Evolutionary conservation across 768 basidiomycete species (phyloP).

Genomic region (Suillus lakei): DNA sequence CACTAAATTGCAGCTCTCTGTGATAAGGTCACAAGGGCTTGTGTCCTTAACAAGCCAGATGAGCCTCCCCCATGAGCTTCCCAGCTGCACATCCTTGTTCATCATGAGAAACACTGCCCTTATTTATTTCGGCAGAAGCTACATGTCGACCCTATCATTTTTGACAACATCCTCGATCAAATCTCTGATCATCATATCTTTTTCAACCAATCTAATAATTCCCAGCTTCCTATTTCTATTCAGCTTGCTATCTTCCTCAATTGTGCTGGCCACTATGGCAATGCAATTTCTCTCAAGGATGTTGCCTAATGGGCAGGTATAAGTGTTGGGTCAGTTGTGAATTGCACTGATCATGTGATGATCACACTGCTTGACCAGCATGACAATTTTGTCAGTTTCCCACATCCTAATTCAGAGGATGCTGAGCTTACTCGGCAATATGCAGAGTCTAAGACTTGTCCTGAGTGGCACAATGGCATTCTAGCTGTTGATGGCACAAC

Average conservation of each 20-base stretch:
- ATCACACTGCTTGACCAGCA: slow-evolving; percentile 20
- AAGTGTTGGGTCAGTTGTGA: too few relatives aligned
- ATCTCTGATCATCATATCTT: too few relatives aligned
- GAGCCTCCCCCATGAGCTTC: too few relatives aligned
- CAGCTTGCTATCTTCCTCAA: too few relatives aligned
- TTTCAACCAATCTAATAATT: too few relatives aligned
- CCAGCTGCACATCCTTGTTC: not conserved
- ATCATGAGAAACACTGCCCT: not conserved
- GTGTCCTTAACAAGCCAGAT: not conserved
- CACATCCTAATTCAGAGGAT: slow-evolving; percentile 10
- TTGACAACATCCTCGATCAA: too few relatives aligned
- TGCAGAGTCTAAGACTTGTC: slow-evolving; percentile 39
- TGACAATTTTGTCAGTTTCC: slow-evolving; percentile 10
- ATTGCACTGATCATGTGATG: slow-evolving; percentile 23
- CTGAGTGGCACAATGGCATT: slow-evolving; percentile 42
- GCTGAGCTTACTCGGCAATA: slow-evolving; percentile 37
- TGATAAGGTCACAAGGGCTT: slow-evolving; percentile 1
- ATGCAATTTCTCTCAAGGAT: too few relatives aligned
- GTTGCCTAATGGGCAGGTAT: too few relatives aligned
- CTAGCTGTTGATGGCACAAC: slow-evolving; percentile 44
- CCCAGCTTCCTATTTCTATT: too few relatives aligned
- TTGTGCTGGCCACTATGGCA: too few relatives aligned
- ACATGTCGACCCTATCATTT: too few relatives aligned
- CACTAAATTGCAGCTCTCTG: not conserved
- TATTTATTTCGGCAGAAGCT: not conserved